Evolutionary conservation across 306 rosid species (phyloP).

Genomic region (Calophaca sinica): DNA sequence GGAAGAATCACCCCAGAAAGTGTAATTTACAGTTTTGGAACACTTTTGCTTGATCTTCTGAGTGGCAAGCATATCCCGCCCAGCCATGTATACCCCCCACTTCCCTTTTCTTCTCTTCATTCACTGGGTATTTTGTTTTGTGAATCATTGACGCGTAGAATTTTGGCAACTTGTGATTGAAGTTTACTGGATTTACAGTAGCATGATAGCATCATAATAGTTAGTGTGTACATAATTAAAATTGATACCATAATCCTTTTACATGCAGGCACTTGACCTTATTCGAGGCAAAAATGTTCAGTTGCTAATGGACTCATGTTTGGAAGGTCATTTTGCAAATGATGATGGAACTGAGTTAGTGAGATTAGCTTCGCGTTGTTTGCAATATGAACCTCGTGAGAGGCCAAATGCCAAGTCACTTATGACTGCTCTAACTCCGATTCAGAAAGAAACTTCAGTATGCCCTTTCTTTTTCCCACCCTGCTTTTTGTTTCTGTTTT

Average conservation of each 20-base stretch:
- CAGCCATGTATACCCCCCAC: constrained; percentile 64
- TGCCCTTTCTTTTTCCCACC: constrained; percentile 20
- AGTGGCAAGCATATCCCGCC: constrained; percentile 96
- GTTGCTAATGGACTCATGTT: constrained; percentile 83
- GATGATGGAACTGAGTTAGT: constrained; percentile 89
- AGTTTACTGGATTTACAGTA: constrained; percentile 9
- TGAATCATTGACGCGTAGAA: constrained; percentile 5
- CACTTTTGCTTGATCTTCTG: constrained; percentile 84
- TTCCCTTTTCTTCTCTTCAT: constrained; percentile 36
- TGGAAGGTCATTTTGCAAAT: constrained; percentile 79
- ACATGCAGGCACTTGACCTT: constrained; percentile 76
- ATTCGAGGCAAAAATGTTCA: constrained; percentile 69
- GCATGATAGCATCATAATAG: neutral
- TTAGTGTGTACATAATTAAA: constrained; percentile 7
- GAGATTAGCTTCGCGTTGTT: constrained; percentile 81
- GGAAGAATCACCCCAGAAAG: constrained; percentile 87
- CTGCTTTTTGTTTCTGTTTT: constrained; percentile 30
- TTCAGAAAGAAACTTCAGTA: constrained; percentile 89
- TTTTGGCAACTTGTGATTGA: constrained; percentile 5
- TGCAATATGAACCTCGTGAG: constrained; percentile 82
- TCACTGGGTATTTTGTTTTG: constrained; percentile 35
- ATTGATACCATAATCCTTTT: constrained; percentile 20
- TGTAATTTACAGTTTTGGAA: constrained; percentile 85
- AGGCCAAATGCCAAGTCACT: constrained; percentile 85
- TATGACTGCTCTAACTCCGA: constrained; percentile 71